phyloP scores from a whole-genome alignment of 257 asterid species.

The Craterostigma plantagineum region DNA sequence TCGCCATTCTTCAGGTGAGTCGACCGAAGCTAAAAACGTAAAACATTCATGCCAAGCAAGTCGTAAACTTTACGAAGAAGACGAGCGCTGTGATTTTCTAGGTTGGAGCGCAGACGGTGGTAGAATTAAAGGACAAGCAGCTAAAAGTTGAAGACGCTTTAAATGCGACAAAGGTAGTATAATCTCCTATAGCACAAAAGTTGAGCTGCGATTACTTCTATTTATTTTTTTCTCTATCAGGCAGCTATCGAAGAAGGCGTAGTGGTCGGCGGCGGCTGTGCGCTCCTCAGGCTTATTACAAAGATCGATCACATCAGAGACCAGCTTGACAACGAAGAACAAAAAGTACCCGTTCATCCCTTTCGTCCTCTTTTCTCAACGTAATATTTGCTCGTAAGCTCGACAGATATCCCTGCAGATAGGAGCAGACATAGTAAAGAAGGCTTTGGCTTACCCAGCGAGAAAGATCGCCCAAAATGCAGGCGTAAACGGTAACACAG shows the following conservation, averaged over 20 bases:
- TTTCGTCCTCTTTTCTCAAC: too few relatives aligned
- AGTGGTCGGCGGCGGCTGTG: constrained; percentile 97
- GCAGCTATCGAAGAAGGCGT: constrained; percentile 99
- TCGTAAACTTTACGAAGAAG: too few relatives aligned
- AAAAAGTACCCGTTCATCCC: constrained; percentile 35
- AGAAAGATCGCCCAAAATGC: constrained; percentile 93
- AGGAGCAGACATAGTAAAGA: constrained; percentile 90
- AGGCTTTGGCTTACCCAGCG: constrained; percentile 91
- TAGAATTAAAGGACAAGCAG: constrained; percentile 89
- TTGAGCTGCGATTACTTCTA: background rate
- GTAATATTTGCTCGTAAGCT: too few relatives aligned
- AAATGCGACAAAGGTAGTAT: constrained; percentile 75
- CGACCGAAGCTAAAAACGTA: background rate
- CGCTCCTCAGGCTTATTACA: constrained; percentile 66
- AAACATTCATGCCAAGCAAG: too few relatives aligned
- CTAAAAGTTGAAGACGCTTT: constrained; percentile 98
- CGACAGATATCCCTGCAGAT: constrained; percentile 25
- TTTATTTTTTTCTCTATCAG: constrained; percentile 14
- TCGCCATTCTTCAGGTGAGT: constrained; percentile 90
- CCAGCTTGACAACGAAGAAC: constrained; percentile 67
- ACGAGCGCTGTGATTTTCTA: constrained; percentile 11
- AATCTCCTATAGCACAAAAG: background rate
- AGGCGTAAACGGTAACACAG: constrained; percentile 94
- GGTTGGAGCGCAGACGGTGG: constrained; percentile 99
- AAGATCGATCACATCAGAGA: constrained; percentile 82